Percentiles rank a stretch among this genome's conserved stretches.
Conservation (phyloP, 1,139 yeast species). For the Lodderomyces beijingensis region DNA sequence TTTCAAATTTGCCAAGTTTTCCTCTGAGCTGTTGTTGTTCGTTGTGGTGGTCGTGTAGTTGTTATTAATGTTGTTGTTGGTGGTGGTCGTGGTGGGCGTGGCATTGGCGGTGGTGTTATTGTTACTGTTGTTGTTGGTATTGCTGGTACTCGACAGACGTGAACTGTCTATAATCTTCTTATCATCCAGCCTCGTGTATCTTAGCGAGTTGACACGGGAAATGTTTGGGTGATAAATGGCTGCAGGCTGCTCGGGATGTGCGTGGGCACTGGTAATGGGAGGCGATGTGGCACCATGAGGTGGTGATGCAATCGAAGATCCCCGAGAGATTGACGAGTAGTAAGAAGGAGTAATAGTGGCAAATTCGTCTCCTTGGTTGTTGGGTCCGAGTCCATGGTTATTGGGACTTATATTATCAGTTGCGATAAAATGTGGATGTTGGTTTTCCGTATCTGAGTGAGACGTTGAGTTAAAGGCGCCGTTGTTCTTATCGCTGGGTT, state of each 20-base stretch:
- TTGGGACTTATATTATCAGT: slow-evolving; percentile 22
- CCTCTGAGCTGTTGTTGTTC: slow-evolving; percentile 7
- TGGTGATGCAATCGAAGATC: slow-evolving; percentile 8
- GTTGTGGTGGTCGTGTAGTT: slow-evolving; percentile 13
- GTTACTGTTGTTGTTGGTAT: neutral
- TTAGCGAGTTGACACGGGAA: slow-evolving; percentile 1
- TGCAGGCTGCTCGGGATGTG: neutral
- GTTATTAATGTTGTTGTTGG: slow-evolving; percentile 13
- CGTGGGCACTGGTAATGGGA: neutral
- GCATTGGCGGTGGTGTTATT: neutral
- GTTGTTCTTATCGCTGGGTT: neutral
- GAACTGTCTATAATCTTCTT: neutral
- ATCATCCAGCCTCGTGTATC: neutral
- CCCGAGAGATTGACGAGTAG: slow-evolving; percentile 7
- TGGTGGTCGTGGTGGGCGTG: slow-evolving; percentile 1
- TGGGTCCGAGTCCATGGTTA: slow-evolving; percentile 17
- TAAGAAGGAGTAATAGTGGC: slow-evolving; percentile 5
- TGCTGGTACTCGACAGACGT: neutral
- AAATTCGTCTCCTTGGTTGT: slow-evolving; percentile 1
- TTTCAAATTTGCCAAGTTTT: slow-evolving; percentile 4
- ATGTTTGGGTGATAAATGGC: neutral
- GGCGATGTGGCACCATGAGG: neutral
- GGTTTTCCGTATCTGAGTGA: slow-evolving; percentile 2
- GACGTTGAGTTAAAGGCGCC: too few relatives aligned
- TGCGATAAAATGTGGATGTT: slow-evolving; percentile 20